Evolutionary conservation across 768 basidiomycete species (phyloP), one percentile per base, ranked within the genome.

Genomic region (Auriscalpium microsporum): DNA sequence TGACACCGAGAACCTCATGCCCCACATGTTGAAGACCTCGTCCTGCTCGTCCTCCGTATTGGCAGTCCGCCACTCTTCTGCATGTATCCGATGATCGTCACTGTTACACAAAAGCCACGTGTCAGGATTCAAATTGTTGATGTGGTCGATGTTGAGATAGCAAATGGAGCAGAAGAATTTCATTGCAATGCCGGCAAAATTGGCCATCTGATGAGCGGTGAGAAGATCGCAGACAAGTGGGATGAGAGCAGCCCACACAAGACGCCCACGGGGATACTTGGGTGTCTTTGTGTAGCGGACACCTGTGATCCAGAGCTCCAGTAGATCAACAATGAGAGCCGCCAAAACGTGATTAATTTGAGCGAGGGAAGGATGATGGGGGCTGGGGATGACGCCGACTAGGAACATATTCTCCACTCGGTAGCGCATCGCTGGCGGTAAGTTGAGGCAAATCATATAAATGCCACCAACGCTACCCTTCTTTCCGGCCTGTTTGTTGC

Each of bases 351-450:
- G 71, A 40, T 78, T 75, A 8, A 75, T 61, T 36, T 70, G 57
- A 0, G 65, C 45, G 0, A 68, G 51, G 1, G 60, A 62, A 1
- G 76, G 74, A 45, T 72, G 67, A 0, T 65, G 58, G 0, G 75
- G 77, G 0, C 76, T 73, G 4, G 74, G 73, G 23, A 76, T 72
- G 53, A 78, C 58, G 0, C 69, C 73, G 2, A 67, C 73, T 0
- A 77, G 63, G 55, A 67, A 77, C 62, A 78, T 68, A 54, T 78
- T 76, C 57, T 75, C 67, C 0, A 61, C 60, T 10, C 67, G 66
- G 55, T 73, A 75, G 3, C 65, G 59, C 1, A 70, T 52, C n/a
- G 70, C 58, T 0, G 63, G 64, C 0, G 73, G 73, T 0, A 75
- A 64, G 57, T 75, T 75, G 7, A 73, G 53, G 54, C 68, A 72